phyloP scores from a whole-genome alignment of 495 filamentous ascomycete species.

The Daldinia caldariorum region DNA sequence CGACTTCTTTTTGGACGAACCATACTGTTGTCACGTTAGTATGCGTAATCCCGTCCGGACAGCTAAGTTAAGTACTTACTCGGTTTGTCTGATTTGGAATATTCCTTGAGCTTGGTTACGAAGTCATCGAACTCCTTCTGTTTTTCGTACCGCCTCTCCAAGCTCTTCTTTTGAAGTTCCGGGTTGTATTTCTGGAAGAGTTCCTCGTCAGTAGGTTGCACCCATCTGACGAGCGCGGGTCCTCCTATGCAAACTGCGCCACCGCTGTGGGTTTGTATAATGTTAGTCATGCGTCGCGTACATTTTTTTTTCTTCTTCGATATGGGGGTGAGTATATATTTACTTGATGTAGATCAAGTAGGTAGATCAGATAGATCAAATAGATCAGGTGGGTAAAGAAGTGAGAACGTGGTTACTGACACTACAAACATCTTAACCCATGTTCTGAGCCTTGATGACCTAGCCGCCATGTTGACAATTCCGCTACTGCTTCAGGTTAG shows the following conservation, averaged over 20 bases:
- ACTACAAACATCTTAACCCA: conserved; percentile 67
- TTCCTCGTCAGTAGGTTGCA: conserved; percentile 90
- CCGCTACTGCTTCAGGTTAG: conserved; percentile 3
- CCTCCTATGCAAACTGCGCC: conserved; percentile 78
- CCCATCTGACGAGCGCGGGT: conserved; percentile 80
- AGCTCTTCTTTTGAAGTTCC: conserved; percentile 83
- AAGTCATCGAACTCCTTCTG: conserved; percentile 91
- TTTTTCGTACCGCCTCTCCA: conserved; percentile 75
- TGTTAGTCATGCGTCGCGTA: conserved; percentile 32
- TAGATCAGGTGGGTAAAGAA: conserved; percentile 13
- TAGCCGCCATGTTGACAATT: conserved; percentile 43
- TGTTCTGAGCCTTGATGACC: conserved; percentile 43
- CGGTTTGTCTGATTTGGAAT: conserved; percentile 89
- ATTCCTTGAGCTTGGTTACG: conserved; percentile 81
- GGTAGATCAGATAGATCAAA: neutral
- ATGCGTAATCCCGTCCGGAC: neutral
- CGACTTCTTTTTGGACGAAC: conserved; percentile 74
- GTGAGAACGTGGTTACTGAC: conserved; percentile 51
- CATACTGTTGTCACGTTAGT: conserved; percentile 63
- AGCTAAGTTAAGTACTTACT: conserved; percentile 51
- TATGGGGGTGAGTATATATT: conserved; percentile 12
- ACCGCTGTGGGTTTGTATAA: conserved; percentile 62
- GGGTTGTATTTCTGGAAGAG: conserved; percentile 92
- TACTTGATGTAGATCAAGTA: neutral
- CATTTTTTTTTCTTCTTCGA: neutral